Evolutionary conservation across 768 basidiomycete genomes (phyloP), one percentile per base, ranked within the genome.

Genomic region (Chalciporus chontae): DNA sequence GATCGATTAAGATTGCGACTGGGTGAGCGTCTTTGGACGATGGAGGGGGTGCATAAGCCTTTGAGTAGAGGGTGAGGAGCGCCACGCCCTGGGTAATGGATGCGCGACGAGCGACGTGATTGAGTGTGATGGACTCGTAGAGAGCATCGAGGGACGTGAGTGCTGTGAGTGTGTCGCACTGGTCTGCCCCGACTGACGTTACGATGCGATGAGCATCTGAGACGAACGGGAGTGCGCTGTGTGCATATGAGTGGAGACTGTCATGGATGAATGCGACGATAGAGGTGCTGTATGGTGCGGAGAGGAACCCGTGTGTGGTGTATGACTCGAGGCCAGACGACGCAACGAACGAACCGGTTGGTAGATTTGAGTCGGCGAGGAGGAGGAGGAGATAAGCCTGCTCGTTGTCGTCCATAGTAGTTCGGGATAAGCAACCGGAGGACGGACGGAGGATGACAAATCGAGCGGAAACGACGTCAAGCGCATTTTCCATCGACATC

Each of bases 311-410:
- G 65, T 99, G 96, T 23, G 87, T 85, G 36, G 81, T 70, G 64
- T 83, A 94, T 5, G 93, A 92, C 62, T 99, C 95, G 52, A 98
- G 78, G 2, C 95, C 95, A 3, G 90, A 81, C 1, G 94, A 96
- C 0, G 94, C 90, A 51, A 97, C 90, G 67, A 99, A 99, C 1
- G 95, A 87, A 31, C 96, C 96, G 0, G 95, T 98, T 2, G 96
- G 96, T 3, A 99, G 83, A 68, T 95, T 97, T 53, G 90, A 89
- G 72, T 95, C 93, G 0, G 90, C 79, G 38, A 95, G 78, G 31
- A 94, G 76, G 34, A 94, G 79, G 15, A 92, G 74, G 26, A 92
- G 69, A 66, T 87, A 90, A 0, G 78, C 73, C 62, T 88, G 84
- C 63, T 68, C 67, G 67, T 70, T 68, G 63, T 67, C 62, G 67